Evolutionary conservation across 805 yeast genomes (phyloP), one percentile per base, ranked within the genome.

Genomic region (Pichia nakasei): DNA sequence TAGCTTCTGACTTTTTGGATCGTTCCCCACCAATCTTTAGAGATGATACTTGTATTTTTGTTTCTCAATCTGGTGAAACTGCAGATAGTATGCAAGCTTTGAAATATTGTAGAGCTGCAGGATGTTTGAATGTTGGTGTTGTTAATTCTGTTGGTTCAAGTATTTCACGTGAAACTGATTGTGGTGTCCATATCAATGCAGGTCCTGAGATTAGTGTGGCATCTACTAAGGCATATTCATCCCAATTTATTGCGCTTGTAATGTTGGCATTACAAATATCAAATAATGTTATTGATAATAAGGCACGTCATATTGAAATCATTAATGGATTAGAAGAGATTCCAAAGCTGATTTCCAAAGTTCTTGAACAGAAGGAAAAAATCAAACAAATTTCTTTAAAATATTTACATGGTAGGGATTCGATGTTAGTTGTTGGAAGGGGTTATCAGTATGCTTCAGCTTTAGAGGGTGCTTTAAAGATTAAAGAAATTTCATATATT

Each of bases 161-260:
- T 35, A 87, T 93, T 65, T 91, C 97, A 7, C 82, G 99, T 69
- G 88, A 80, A 60, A 93, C 99, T 20, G 95, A 89, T 67, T 93
- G 98, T 73, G 99, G 99, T 78, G 96, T 93, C 45, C 99, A 93
- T 65, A 89, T 93, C 63, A 93, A 93, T 62, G 98, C 98, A 39
- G 99, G 99, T 52, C 98, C 98, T 38, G 99, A 93, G 69, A 93
- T 93, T 52, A 97, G 98, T 66, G 99, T 93, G 54, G 99, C 99
- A 11, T 88, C 97, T 12, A 93, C 99, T 39, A 93, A 93, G 69
- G 98, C 98, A 24, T 93, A 93, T 71, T 93, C 99, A 8, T 93
- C 99, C 11, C 99, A 93, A 66, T 93, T 80, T 65, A 89, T 94
- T 64, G 97, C 98, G 0, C 72, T 93, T 51, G 97, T 91, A 5